Base-by-base conservation (phyloP, 2,329 filamentous ascomycete genomes). In the Arthrocladium fulminans region DNA sequence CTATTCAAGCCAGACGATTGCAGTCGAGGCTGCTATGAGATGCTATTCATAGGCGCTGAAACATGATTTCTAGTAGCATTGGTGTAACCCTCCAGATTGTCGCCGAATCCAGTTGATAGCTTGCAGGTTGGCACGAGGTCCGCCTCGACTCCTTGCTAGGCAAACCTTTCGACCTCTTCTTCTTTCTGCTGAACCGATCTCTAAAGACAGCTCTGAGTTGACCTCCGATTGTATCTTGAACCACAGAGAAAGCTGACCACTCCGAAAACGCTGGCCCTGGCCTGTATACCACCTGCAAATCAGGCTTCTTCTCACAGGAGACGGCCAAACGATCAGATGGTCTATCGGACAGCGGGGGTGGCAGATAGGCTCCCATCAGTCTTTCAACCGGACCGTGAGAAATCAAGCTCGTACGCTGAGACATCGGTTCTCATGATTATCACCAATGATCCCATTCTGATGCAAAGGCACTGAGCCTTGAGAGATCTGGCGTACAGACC, bases 401-500 rank as follows among this genome's bases (percentile, higher is more conserved):
- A 12, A 47, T 32, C n/a, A 38, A 29, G 15, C 44, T 47, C 20
- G 44, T 34, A 27, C 39, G 32, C 34, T 23, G 34, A 17, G 44
- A 19, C 9, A 27, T 37, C 15, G 22, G 29, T 23, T 24, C 29
- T 9, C 20, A 19, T 25, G 23, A 7, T 39, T 23, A 2, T 37
- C 15, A n/a, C 29, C 27, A n/a, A 10, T 27, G 20, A 38, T 17
- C 17, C 27, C 22, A 10, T 13, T 8, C 25, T 47, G 44, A 19
- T 39, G 30, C 9, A 25, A 20, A 10, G 44, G 32, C n/a, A 23
- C 44, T 19, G 32, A 29, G 3, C 34, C 44, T 23, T 39, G 32
- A 3, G 23, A 27, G 23, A 47, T 22, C 34, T 27, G 38, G n/a
- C 49, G 52, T 13, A 54, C 48, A 29, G 51, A 51, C 22, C 47